Evolutionary conservation across 352 stramenopile species (phyloP).

Genomic region (Thalassiosira hispida): DNA sequence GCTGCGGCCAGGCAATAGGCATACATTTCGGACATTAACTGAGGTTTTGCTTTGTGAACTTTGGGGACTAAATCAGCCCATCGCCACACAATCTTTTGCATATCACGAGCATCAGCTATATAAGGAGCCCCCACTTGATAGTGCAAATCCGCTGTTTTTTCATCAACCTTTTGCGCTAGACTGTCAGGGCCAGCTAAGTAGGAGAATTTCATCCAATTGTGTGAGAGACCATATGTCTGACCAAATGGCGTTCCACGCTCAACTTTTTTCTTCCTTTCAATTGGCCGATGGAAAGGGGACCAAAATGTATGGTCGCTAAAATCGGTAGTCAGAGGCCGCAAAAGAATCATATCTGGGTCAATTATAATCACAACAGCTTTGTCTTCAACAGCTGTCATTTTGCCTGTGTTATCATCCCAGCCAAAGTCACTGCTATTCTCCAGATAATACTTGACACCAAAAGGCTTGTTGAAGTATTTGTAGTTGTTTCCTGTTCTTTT

Average conservation of each 20-base stretch:
- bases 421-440: slow-evolving; percentile 69
- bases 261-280: slow-evolving; percentile 62
- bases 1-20: slow-evolving; percentile 84
- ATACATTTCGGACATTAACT: slow-evolving; percentile 88
- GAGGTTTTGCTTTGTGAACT: slow-evolving; percentile 69
- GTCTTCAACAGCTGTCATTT: slow-evolving; percentile 42
- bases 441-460: slow-evolving; percentile 84
- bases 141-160: slow-evolving; percentile 39
- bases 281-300: slow-evolving; percentile 36
- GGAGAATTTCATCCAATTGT: slow-evolving; percentile 54
- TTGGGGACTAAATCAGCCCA: slow-evolving; percentile 78
- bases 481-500: slow-evolving; percentile 55
- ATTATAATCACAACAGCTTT: slow-evolving; percentile 84
- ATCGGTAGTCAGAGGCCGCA: slow-evolving; percentile 78
- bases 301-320: slow-evolving; percentile 66
- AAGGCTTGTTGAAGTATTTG: slow-evolving; percentile 89
- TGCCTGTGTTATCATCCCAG: slow-evolving; percentile 45
- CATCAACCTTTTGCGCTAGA: slow-evolving; percentile 39
- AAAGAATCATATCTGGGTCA: slow-evolving; percentile 87
- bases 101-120: slow-evolving; percentile 76
- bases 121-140: slow-evolving; percentile 86
- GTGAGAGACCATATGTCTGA: slow-evolving; percentile 77
- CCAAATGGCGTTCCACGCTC: slow-evolving; percentile 70
- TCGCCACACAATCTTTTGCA: slow-evolving; percentile 71
- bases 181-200: slow-evolving; percentile 40